phyloP scores from a whole-genome alignment of 1,139 yeast species.

The Eremothecium coryli region DNA sequence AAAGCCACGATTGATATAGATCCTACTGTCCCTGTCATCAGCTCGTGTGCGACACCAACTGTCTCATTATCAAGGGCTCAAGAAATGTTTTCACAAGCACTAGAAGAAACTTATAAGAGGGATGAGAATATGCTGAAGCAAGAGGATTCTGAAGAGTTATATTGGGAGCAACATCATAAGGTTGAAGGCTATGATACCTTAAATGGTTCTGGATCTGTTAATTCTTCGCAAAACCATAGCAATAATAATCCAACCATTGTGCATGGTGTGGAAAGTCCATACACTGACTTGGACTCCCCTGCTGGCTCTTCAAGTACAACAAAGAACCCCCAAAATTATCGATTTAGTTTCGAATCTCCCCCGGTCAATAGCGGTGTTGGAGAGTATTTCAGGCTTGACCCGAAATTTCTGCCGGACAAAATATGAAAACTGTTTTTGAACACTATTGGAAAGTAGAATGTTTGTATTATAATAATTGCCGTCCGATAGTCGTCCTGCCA shows the following conservation, averaged over 20 bases:
- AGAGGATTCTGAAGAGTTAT: constrained; percentile 21
- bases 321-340: constrained; percentile 13
- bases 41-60: constrained; percentile 91
- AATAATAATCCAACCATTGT: not conserved
- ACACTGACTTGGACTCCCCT: constrained; percentile 7
- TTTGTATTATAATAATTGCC: constrained; percentile 3
- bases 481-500: constrained; percentile 1
- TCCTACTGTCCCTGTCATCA: constrained; percentile 85
- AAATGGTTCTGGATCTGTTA: constrained; percentile 10
- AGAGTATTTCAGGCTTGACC: constrained; percentile 12
- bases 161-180: constrained; percentile 19
- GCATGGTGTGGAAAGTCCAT: not conserved
- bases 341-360: constrained; percentile 20
- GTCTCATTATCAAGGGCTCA: constrained; percentile 81
- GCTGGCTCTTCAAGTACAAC: constrained; percentile 12
- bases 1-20: constrained; percentile 95
- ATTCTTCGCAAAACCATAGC: constrained; percentile 11
- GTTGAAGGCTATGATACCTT: constrained; percentile 7
- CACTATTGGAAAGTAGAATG: not conserved
- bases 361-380: constrained; percentile 13
- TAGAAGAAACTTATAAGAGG: constrained; percentile 58
- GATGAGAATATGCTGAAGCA: constrained; percentile 36
- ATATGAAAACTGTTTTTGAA: constrained; percentile 8
- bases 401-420: constrained; percentile 9
- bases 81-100: constrained; percentile 71